These are phyloP conservation scores for Triangularia verruculosa DNA, from an alignment of 2,329 filamentous ascomycete species.

Conservation along the genomic window DNA sequence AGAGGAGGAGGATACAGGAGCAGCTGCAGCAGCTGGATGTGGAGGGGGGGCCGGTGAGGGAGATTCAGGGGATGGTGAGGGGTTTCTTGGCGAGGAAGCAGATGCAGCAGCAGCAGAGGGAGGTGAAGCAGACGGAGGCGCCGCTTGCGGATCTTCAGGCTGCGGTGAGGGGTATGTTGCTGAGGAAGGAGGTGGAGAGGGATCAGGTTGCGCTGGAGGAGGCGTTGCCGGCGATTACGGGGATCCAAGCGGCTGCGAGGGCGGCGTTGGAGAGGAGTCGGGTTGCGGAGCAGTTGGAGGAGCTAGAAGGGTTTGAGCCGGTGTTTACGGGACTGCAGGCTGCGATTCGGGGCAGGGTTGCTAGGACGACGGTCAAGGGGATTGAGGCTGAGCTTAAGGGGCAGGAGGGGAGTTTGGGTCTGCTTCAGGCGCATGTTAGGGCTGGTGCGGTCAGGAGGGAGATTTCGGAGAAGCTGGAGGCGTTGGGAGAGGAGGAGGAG, in stretches of 20 bases:
- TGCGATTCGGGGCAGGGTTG: slow-evolving; percentile 45
- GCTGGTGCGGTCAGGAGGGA: slow-evolving; percentile 54
- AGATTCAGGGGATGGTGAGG: slow-evolving; percentile 64
- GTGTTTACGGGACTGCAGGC: slow-evolving; percentile 51
- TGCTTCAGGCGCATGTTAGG: slow-evolving; percentile 52
- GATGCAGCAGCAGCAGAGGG: slow-evolving; percentile 54
- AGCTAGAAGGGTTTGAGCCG: slow-evolving; percentile 48
- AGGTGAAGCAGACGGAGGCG: slow-evolving; percentile 50
- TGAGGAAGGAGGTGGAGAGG: slow-evolving; percentile 54
- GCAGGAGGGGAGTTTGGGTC: slow-evolving; percentile 43
- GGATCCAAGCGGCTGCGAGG: slow-evolving; percentile 64
- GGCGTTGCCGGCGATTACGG: slow-evolving; percentile 48
- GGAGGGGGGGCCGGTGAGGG: slow-evolving; percentile 61
- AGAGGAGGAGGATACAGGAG: slow-evolving; percentile 59
- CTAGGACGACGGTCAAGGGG: slow-evolving; percentile 43
- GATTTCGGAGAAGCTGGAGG: slow-evolving; percentile 46
- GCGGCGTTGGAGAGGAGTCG: slow-evolving; percentile 58
- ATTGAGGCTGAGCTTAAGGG: slow-evolving; percentile 49
- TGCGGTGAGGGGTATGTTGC: slow-evolving; percentile 63
- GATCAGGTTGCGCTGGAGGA: slow-evolving; percentile 52
- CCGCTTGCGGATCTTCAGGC: slow-evolving; percentile 62
- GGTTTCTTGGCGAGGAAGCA: slow-evolving; percentile 63
- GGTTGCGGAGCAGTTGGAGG: slow-evolving; percentile 49
- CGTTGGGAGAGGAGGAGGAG: slow-evolving; percentile 45
- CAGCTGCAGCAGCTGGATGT: slow-evolving; percentile 57